Base-by-base conservation (phyloP, 768 basidiomycete genomes). In the Lactarius trivialis region DNA sequence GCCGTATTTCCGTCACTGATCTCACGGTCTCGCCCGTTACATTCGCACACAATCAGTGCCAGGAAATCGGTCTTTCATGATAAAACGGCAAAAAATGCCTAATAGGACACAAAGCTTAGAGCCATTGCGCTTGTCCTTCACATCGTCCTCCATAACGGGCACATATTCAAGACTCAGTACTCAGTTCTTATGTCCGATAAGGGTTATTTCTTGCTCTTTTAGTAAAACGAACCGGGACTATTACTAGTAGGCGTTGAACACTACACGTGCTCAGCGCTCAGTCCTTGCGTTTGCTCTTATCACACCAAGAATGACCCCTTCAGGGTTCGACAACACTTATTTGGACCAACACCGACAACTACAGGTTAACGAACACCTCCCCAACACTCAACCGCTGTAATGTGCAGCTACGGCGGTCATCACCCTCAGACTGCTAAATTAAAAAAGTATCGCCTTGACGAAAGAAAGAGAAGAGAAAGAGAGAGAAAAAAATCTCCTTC, bases 281-380 rank as follows among this genome's bases (percentile, higher is more conserved):
- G 19, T 2, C 32, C 37, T 51, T 33, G 11, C 12, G 24, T 41
- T 37, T 24, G n/a, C 15, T 53, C 34, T 51, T 37, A 17, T 60
- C 63, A 59, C 58, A 64, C 63, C 37, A 36, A 9, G 15, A 60
- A 60, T 60, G 63, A 64, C 63, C 63, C 63, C 63, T 60, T 64
- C 58, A 64, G 63, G 63, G 63, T 49, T 41, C 24, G 24, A 64
- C 54, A 51, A 37, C 39, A 64, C 32, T 17, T 51, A 33, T 17
- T 55, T 41, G 39, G 6, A 30, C 45, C 24, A 21, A 59, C 39
- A 14, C 30, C 26, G 28, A 24, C 6, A 45, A 37, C 56, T 54
- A 62, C 36, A 32, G 19, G 9, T 8, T 8, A 48, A 43, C 5
- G 7, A 43, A 61, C 17, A 19, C 21, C n/a, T 17, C 24, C 36